A percentile compares a stretch with the other conserved stretches of the same genome.
Conservation (phyloP, 192 early-diverging fungal species). For the Backusella westeae region DNA sequence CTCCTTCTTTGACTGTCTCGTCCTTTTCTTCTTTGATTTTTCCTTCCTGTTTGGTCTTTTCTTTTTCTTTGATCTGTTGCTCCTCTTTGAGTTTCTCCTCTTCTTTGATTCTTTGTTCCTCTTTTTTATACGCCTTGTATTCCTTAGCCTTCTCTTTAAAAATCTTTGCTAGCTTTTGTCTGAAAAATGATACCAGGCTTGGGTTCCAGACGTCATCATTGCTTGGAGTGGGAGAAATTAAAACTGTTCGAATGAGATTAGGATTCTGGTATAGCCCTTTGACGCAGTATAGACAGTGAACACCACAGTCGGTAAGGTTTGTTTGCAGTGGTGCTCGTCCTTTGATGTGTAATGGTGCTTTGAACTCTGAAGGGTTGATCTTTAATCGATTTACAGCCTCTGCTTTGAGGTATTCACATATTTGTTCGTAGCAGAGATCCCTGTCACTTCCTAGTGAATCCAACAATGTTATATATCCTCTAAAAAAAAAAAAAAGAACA, state of each 20-base stretch:
- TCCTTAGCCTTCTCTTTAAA: too few relatives aligned
- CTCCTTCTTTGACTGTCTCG: too few relatives aligned
- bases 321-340: neutral
- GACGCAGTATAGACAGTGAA: neutral
- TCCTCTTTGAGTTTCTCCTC: too few relatives aligned
- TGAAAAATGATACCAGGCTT: neutral
- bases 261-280: neutral
- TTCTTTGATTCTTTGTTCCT: too few relatives aligned
- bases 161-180: neutral
- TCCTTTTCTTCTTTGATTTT: too few relatives aligned
- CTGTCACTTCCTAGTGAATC: neutral
- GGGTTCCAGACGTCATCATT: neutral
- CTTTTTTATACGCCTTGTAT: too few relatives aligned
- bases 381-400: neutral
- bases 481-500: neutral
- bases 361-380: neutral
- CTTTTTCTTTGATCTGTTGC: too few relatives aligned
- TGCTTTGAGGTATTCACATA: neutral
- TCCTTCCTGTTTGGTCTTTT: too few relatives aligned
- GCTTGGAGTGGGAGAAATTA: neutral
- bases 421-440: neutral
- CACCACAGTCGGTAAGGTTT: neutral
- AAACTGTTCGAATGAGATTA: neutral
- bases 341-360: neutral
- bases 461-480: neutral